phyloP scores from a whole-genome alignment of 1,139 yeast genomes.

The Casaregolazyma suthepensis region DNA sequence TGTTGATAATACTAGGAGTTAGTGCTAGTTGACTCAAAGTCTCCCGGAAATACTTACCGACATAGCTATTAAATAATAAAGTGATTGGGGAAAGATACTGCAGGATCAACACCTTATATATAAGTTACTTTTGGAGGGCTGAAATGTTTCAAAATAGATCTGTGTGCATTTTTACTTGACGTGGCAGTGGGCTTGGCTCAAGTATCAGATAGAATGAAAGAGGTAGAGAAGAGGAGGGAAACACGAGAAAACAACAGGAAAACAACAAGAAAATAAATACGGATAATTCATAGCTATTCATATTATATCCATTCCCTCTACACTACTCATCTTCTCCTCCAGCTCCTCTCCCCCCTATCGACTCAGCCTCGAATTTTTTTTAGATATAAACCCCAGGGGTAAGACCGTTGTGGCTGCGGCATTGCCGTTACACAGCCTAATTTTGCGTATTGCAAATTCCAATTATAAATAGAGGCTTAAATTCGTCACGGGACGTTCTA shows the following conservation, averaged over 20 bases:
- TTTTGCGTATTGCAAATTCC: not conserved
- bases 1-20: slow-evolving; percentile 22
- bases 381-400: not conserved
- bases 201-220: not conserved
- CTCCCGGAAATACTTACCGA: not conserved
- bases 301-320: no score
- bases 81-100: not conserved
- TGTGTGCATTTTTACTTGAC: not conserved
- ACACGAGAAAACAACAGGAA: not conserved
- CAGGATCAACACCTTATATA: not conserved
- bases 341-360: not conserved
- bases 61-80: not conserved
- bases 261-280: not conserved
- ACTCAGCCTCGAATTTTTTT: not conserved
- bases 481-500: not conserved
- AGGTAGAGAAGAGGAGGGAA: not conserved
- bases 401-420: not conserved
- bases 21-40: not conserved
- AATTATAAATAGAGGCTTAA: not conserved
- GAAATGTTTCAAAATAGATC: not conserved
- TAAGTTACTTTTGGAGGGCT: not conserved
- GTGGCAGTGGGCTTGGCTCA: not conserved
- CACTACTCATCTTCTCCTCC: not conserved
- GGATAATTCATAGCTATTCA: no score
- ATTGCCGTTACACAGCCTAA: not conserved